Evolutionary conservation across 768 basidiomycete genomes (phyloP), one percentile per base, ranked within the genome.

Genomic region (Tulasnella sp.): DNA sequence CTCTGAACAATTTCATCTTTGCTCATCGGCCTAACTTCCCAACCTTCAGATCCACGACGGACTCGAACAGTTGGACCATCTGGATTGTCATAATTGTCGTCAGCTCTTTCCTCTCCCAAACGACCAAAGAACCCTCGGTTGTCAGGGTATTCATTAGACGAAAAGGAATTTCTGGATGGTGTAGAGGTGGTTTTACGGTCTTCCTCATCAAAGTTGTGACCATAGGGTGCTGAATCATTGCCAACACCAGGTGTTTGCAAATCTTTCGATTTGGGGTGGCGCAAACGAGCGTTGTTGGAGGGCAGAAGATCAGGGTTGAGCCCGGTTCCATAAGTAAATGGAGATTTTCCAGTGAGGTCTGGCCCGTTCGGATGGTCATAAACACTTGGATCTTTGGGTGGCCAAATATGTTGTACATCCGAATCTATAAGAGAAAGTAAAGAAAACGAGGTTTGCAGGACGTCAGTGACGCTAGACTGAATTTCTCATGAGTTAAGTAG

Each of bases 241-340:
- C n/a, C n/a, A n/a, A 66, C 64, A 12, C 70, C 71, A 64, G 60
- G 24, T 50, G 46, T 53, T 59, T 46, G 45, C 57, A n/a, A 28
- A 39, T 58, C 39, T 35, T 56, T 60, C 6, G n/a, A 6, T 6
- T 6, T 6, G 5, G 27, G 39, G 27, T 16, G 39, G 5, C 10
- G 39, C n/a, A 40, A 40, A 10, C 19, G 39, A 6, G 6, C 27
- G 39, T n/a, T 40, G 56, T 77, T 83, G 33, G 76, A 78, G 0
- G 89, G 80, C 33, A 68, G 70, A 8, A 93, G 76, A 32, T 69
- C 61, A 5, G 91, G 91, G 61, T 95, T 95, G 12, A 91, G 60
- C 12, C 71, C 67, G 16, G 70, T 81, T 56, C 82, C 79, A 60
- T 86, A 93, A 12, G 88, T 88, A 81, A 90, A 95, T 4, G 91